phyloP scores from a whole-genome alignment of 1,284 basidiomycete genomes.

The Pseudozyma sp. region DNA sequence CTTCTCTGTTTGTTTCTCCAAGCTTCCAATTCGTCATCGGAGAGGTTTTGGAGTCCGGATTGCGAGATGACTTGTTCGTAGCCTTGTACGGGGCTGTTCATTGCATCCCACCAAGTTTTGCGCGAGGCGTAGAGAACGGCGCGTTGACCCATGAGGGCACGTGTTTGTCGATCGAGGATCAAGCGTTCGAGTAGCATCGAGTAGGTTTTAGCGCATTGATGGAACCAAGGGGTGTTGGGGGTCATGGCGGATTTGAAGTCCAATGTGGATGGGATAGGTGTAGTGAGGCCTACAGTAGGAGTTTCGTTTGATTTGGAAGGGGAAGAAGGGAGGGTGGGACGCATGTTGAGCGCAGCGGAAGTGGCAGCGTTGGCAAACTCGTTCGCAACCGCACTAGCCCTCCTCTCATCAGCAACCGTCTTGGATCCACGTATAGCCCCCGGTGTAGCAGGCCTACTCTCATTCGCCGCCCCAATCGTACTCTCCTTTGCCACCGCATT shows the following conservation, averaged over 20 bases:
- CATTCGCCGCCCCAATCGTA: constrained; percentile 4
- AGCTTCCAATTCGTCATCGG: constrained; percentile 63
- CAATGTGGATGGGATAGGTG: constrained; percentile 50
- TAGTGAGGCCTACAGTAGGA: constrained; percentile 30
- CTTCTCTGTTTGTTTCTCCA: constrained; percentile 55
- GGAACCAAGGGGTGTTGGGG: constrained; percentile 67
- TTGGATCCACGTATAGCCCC: constrained; percentile 7
- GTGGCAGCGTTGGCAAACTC: constrained; percentile 45
- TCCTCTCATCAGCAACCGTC: neutral
- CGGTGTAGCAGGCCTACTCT: constrained; percentile 19
- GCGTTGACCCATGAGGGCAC: constrained; percentile 70
- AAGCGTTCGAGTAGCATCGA: constrained; percentile 70
- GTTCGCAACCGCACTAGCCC: constrained; percentile 15
- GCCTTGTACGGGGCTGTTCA: constrained; percentile 73
- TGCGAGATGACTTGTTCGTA: constrained; percentile 70
- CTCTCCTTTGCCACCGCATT: constrained; percentile 44
- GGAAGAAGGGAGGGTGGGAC: constrained; percentile 6
- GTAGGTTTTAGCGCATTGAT: constrained; percentile 70
- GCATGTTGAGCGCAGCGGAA: constrained; percentile 15
- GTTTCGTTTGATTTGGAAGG: constrained; percentile 6
- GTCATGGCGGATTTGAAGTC: constrained; percentile 68
- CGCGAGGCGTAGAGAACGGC: constrained; percentile 70
- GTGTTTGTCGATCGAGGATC: constrained; percentile 67
- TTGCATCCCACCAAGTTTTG: constrained; percentile 74
- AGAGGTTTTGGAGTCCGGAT: constrained; percentile 49